Conservation (phyloP, 805 yeast species). For the Cyberlindnera mycetangii region DNA sequence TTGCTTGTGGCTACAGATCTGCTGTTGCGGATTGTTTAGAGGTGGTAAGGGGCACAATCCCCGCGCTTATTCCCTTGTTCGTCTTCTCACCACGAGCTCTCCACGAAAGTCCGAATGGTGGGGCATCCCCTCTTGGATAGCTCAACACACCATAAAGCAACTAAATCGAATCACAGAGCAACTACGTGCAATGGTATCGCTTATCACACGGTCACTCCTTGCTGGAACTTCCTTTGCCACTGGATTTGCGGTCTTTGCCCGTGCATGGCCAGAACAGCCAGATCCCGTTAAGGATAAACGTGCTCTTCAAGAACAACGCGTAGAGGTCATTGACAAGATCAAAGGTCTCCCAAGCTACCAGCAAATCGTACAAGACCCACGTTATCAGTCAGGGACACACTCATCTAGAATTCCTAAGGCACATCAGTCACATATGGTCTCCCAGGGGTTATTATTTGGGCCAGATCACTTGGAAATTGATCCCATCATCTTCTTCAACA, state of each 20-base stretch:
- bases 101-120: not conserved
- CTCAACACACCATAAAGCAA: not conserved
- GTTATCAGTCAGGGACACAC: slow-evolving; percentile 30
- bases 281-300: slow-evolving; percentile 15
- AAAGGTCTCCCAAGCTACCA: slow-evolving; percentile 29
- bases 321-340: slow-evolving; percentile 28
- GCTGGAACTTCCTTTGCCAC: slow-evolving; percentile 20
- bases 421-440: slow-evolving; percentile 62
- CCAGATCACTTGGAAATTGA: slow-evolving; percentile 68
- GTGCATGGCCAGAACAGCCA: slow-evolving; percentile 26
- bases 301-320: slow-evolving; percentile 23
- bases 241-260: slow-evolving; percentile 28
- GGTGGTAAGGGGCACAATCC: not conserved
- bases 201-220: slow-evolving; percentile 18
- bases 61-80: not conserved
- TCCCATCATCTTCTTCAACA: slow-evolving; percentile 62
- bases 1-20: not conserved
- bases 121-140: not conserved
- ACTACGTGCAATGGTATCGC: slow-evolving; percentile 7
- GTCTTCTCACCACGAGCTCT: not conserved
- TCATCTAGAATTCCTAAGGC: slow-evolving; percentile 53
- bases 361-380: slow-evolving; percentile 23
- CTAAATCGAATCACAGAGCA: not conserved
- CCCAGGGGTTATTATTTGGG: slow-evolving; percentile 70
- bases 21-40: not conserved